phyloP scores from a whole-genome alignment of 208 protist genomes.

The Phytomonas sp. region DNA sequence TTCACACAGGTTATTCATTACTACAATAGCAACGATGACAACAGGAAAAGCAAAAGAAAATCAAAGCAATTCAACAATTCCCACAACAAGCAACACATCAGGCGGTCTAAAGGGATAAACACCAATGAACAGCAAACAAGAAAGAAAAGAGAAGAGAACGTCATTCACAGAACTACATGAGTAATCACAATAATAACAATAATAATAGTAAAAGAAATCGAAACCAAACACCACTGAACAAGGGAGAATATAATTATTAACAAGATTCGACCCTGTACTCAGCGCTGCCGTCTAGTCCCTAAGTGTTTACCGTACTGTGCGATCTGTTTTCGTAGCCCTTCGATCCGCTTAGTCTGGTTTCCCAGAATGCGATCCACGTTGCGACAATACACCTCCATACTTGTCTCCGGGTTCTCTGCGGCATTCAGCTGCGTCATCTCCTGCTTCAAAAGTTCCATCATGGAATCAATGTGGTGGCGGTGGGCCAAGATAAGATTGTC shows the following conservation, averaged over 20 bases:
- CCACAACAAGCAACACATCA: background rate
- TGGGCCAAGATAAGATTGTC: slow-evolving; percentile 87
- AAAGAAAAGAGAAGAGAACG: slow-evolving; percentile 8
- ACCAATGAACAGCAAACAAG: slow-evolving; percentile 2
- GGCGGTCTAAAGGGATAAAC: background rate
- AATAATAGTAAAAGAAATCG: slow-evolving; percentile 1
- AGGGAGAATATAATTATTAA: slow-evolving; percentile 8
- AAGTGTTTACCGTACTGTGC: slow-evolving; percentile 49
- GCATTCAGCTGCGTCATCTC: slow-evolving; percentile 91
- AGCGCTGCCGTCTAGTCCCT: background rate
- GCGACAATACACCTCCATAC: slow-evolving; percentile 84
- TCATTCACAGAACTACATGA: slow-evolving; percentile 4
- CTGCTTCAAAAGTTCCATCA: slow-evolving; percentile 90
- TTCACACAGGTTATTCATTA: background rate
- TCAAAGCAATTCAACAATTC: background rate
- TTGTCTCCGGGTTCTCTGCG: slow-evolving; percentile 84
- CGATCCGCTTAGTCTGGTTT: slow-evolving; percentile 68
- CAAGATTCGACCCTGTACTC: background rate
- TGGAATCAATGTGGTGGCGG: slow-evolving; percentile 88
- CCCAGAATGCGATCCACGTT: slow-evolving; percentile 76
- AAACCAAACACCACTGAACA: background rate
- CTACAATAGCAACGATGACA: background rate
- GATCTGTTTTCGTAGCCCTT: slow-evolving; percentile 71
- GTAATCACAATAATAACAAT: slow-evolving; percentile 8
- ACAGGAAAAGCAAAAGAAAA: background rate